Conservation (phyloP, 2,329 filamentous ascomycete species). For the Zasmidium cellare region DNA sequence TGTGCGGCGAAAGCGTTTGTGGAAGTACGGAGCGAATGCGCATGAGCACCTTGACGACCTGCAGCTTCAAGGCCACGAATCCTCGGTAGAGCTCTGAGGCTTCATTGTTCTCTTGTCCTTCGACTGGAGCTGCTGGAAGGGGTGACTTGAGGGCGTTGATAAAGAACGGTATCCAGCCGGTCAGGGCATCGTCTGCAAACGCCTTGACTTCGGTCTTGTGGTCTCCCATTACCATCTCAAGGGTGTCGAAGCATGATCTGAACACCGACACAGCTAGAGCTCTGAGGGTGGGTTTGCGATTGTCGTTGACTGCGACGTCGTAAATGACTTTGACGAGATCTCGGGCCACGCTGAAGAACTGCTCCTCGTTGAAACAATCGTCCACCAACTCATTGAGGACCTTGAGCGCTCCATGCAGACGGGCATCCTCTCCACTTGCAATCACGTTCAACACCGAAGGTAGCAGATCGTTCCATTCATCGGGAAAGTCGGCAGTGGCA, state of each 20-base stretch:
- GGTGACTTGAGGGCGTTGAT: conserved; percentile 72
- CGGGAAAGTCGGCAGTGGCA: conserved; percentile 87
- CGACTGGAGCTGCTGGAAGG: conserved; percentile 62
- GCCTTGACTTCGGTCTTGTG: conserved; percentile 81
- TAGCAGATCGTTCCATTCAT: conserved; percentile 89
- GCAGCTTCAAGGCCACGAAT: conserved; percentile 81
- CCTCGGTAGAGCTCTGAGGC: conserved; percentile 73
- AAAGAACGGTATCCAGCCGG: conserved; percentile 87
- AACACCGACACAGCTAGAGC: conserved; percentile 89
- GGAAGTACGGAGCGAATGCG: conserved; percentile 85
- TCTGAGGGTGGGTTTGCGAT: conserved; percentile 69
- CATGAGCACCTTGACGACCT: conserved; percentile 87
- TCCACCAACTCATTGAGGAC: conserved; percentile 89
- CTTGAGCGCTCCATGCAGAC: conserved; percentile 85
- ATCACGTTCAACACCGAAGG: conserved; percentile 77
- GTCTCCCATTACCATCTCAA: conserved; percentile 96
- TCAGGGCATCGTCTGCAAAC: conserved; percentile 83
- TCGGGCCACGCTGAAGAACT: conserved; percentile 87
- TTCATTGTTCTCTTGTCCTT: conserved; percentile 63
- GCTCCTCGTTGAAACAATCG: conserved; percentile 87
- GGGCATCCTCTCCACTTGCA: conserved; percentile 70
- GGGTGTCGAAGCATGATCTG: conserved; percentile 85
- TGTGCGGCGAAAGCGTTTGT: conserved; percentile 77
- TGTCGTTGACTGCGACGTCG: conserved; percentile 74
- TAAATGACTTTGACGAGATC: conserved; percentile 84